Evolutionary conservation across 768 basidiomycete genomes (phyloP), one percentile per base, ranked within the genome.

Genomic region (Pleurotus djamor): DNA sequence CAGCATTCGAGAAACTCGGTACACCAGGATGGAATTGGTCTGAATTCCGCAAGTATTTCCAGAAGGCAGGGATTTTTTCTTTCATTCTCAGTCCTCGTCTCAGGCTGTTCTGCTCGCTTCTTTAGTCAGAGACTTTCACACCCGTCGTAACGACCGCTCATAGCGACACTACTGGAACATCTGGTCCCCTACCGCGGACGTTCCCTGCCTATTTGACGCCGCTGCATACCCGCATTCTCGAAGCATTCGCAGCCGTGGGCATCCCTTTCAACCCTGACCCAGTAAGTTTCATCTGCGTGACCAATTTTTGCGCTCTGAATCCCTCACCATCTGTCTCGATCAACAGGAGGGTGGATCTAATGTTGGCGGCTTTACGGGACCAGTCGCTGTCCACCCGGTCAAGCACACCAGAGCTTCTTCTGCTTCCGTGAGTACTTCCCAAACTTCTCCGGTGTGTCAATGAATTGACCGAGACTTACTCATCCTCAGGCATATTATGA

Each of bases 171-270:
- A 59, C 62, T 48, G 63, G 63, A 48, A 58, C 60, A 4, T 45
- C 33, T 32, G 66, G 66, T 6, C 66, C 64, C 1, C 1, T 67
- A 1, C 57, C 56, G 5, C 61, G 59, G 16, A 67, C 63, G 0
- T 34, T 62, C 9, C 66, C 65, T 3, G 52, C 43, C 13, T 61
- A 52, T 54, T 35, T 59, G 13, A 44, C 35, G 10, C 54, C 57
- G 4, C 9, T 60, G 2, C 58, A 64, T n/a, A 32, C 12, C 8
- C 63, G 57, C 2, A 37, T 59, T 14, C 37, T 57, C 0, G 17
- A 57, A 28, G 60, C 34, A 0, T 56, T 61, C 52, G 13, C 2
- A 1, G 37, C 48, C 1, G 45, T 64, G 1, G 63, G 63, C 2
- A 52, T 64, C 36, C 50, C 58, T 9, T 55, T 45, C 13, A 60